Base-by-base conservation (phyloP, 2,329 filamentous ascomycete genomes). In the Elsinoe arachidis region DNA sequence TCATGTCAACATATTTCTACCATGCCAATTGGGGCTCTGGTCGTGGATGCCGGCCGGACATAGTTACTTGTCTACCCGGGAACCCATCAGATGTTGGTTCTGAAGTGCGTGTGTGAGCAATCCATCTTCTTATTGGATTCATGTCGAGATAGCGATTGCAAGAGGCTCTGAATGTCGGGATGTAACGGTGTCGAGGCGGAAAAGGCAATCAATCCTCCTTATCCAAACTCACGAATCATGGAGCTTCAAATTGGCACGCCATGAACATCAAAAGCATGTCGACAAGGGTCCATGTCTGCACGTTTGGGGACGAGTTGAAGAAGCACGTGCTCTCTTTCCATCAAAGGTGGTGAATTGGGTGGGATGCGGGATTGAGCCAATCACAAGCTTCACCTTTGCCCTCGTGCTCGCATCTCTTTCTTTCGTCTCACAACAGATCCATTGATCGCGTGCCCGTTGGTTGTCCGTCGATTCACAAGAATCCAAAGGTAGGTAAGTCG, bases 371-470 rank as follows among this genome's bases (percentile, higher is more conserved):
- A 14, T 21, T 23, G 33, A 35, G 17, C 54, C 54, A 56, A 56
- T 56, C 54, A 56, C 39, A 41, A 47, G 10, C 43, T 17, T 37
- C 39, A 49, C 7, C 14, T 19, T 26, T 56, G 54, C 54, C 54
- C 54, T 56, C 54, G 54, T 56, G 54, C 54, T 56, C 41, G 21
- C 33, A 38, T 47, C 26, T 26, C n/a, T 43, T 38, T 9, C 37
- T 37, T 37, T 35, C 14, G 41, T 26, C 43, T 34, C 43, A 37
- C 39, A 38, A 35, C 19, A 47, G 33, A 23, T 34, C 43, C 26
- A 56, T 26, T 49, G 54, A 41, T 56, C 54, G 54, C 54, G 54
- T 56, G 54, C 43, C 54, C 53, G 53, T 44, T 33, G 38, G 26
- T 35, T 7, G 30, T 37, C 39, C 53, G 26, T 51, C 26, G 46